Percentiles rank a stretch among this genome's conserved stretches.
These are phyloP conservation scores for Diaporthe vaccinii DNA, from an alignment of 2,329 filamentous ascomycete genomes.

Conservation along the genomic window DNA sequence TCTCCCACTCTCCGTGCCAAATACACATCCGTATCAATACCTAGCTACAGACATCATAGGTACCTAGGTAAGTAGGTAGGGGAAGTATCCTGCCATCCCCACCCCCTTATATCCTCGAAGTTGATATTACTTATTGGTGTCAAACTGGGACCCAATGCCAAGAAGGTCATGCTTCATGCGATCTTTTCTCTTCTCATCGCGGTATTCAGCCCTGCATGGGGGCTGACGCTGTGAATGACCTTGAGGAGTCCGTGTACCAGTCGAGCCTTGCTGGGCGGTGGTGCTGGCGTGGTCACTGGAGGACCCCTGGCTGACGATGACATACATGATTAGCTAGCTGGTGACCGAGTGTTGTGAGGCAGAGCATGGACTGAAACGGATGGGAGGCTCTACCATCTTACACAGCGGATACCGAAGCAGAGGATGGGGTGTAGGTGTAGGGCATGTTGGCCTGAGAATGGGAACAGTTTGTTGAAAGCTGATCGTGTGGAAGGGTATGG, in stretches of 20 bases:
- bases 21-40: too few species aligned
- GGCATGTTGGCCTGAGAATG: not conserved
- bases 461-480: not conserved
- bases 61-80: too few species aligned
- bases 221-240: not conserved
- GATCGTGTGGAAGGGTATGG: not conserved
- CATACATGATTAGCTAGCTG: not conserved
- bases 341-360: too few species aligned
- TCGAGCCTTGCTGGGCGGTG: not conserved
- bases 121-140: not conserved
- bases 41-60: not conserved
- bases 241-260: not conserved
- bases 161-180: slow-evolving; percentile 10
- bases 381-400: not conserved
- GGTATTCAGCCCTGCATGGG: not conserved
- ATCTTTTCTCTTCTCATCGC: not conserved
- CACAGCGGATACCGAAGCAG: not conserved
- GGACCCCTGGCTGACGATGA: not conserved
- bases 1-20: too few species aligned
- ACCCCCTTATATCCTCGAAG: not conserved
- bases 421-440: not conserved
- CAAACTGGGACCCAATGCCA: not conserved
- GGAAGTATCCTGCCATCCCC: not conserved
- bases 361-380: not conserved
- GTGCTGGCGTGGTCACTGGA: not conserved